These are phyloP conservation scores for Biscogniauxia mediterranea DNA, from an alignment of 2,329 filamentous ascomycete genomes.

Conservation along the genomic window DNA sequence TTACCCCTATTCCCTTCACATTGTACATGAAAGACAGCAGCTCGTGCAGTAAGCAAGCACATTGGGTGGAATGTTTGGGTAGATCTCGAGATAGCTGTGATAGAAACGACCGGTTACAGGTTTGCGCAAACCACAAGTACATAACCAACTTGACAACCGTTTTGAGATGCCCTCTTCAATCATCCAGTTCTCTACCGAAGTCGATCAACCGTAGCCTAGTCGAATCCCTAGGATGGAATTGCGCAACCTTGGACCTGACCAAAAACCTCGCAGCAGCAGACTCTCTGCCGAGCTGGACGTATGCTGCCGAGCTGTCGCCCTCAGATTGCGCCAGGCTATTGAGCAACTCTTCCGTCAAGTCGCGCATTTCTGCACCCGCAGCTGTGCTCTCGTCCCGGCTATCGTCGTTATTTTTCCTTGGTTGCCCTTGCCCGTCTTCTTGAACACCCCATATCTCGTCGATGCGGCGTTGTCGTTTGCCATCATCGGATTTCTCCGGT, in stretches of 20 bases:
- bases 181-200: slow-evolving; percentile 62
- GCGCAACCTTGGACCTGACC: slow-evolving; percentile 63
- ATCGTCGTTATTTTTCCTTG: slow-evolving; percentile 24
- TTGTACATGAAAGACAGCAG: too few relatives aligned
- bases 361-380: slow-evolving; percentile 56
- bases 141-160: not conserved
- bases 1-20: too few relatives aligned
- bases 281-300: slow-evolving; percentile 58
- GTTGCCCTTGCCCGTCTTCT: slow-evolving; percentile 25
- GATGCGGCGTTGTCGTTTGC: slow-evolving; percentile 58
- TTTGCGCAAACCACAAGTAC: too few relatives aligned
- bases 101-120: too few relatives aligned
- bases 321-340: slow-evolving; percentile 55
- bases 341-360: slow-evolving; percentile 59
- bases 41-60: not conserved
- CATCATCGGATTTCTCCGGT: slow-evolving; percentile 42
- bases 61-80: not conserved
- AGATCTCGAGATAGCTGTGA: too few relatives aligned
- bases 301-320: slow-evolving; percentile 55
- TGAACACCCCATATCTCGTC: slow-evolving; percentile 60
- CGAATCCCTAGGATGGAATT: slow-evolving; percentile 64
- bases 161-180: slow-evolving; percentile 31
- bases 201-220: slow-evolving; percentile 58
- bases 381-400: slow-evolving; percentile 48
- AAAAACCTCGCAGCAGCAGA: slow-evolving; percentile 63